Evolutionary conservation across 1,139 yeast genomes (phyloP).

Genomic region (Kazachstania sp.): DNA sequence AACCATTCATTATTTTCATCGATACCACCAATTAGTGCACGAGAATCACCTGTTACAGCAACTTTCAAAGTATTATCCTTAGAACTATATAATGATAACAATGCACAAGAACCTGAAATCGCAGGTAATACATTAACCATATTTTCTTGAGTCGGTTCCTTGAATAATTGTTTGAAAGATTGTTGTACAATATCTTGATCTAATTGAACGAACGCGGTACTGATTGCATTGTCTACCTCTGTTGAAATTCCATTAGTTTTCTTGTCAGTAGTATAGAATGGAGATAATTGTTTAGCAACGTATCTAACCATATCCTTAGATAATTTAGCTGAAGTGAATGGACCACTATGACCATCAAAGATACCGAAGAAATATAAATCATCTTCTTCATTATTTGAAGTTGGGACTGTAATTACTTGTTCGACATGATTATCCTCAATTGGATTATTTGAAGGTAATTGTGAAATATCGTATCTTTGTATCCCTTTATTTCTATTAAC

Average conservation of each 20-base stretch:
- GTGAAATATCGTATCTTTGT: conserved; percentile 81
- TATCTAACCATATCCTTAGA: conserved; percentile 68
- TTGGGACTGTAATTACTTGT: conserved; percentile 73
- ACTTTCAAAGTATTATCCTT: conserved; percentile 63
- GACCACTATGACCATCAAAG: conserved; percentile 96
- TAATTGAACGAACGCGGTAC: conserved; percentile 67
- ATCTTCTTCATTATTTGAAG: conserved; percentile 45
- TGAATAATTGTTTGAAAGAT: conserved; percentile 60
- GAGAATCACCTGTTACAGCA: conserved; percentile 94
- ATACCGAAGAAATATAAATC: conserved; percentile 96
- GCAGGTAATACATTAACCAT: conserved; percentile 75
- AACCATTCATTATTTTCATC: conserved; percentile 70
- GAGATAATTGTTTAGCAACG: conserved; percentile 59
- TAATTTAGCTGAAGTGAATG: conserved; percentile 81
- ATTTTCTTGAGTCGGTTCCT: conserved; percentile 45
- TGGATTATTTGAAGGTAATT: conserved; percentile 84
- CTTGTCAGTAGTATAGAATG: conserved; percentile 30
- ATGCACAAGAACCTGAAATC: conserved; percentile 88
- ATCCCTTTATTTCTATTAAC: conserved; percentile 90
- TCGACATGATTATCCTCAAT: conserved; percentile 93
- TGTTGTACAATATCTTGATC: conserved; percentile 82
- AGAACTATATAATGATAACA: conserved; percentile 79
- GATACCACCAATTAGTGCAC: conserved; percentile 78
- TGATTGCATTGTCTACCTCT: conserved; percentile 71
- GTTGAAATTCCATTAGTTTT: conserved; percentile 32